Evolutionary conservation across 2,329 filamentous ascomycete genomes (phyloP), one percentile per base, ranked within the genome.

Genomic region (Pseudodiploospora longispora): DNA sequence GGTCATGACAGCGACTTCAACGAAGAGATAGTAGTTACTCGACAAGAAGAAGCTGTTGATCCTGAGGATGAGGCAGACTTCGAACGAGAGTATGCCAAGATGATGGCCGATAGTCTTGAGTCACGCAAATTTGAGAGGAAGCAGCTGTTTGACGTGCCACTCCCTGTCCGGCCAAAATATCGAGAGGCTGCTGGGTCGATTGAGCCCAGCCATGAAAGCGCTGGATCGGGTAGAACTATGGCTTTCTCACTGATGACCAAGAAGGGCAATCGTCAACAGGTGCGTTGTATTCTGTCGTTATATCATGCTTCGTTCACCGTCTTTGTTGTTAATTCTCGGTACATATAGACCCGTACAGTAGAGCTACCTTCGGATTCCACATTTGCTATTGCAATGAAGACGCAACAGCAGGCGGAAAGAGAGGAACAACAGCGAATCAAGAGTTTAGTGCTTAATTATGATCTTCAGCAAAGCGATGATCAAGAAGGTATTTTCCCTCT

Each of bases 341-440:
- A 40, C 27, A 30, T 6, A 28, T 10, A 94, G 87, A 96, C 91
- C 27, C 86, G 87, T 41, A 93, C 87, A 5, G 90, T 97, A 54
- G 89, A 93, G 57, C 72, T 97, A 39, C 86, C 86, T 7, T 83
- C 91, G 2, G 87, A 98, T 62, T 97, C 93, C 1, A 90, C 82
- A 40, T 96, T 98, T 66, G 93, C 93, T 5, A 78, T 97, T 52
- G 93, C 93, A 36, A 93, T 98, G 89, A 93, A 88, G 62, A 89
- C 80, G 48, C 90, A 97, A 68, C 90, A 96, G 61, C 86, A 94
- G 66, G 91, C 89, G 3, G 91, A 97, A 62, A 84, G 85, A 42
- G 93, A 95, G 60, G 94, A 98, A 64, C 91, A 98, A 64, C 89
- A 96, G 64, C 86, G 93, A 50, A 98, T 98, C 78, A 98, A 98